Percentiles rank a stretch among this genome's conserved stretches.
Conservation (phyloP, 176 grass and related monocot species). For the Hordeum vulgare region DNA sequence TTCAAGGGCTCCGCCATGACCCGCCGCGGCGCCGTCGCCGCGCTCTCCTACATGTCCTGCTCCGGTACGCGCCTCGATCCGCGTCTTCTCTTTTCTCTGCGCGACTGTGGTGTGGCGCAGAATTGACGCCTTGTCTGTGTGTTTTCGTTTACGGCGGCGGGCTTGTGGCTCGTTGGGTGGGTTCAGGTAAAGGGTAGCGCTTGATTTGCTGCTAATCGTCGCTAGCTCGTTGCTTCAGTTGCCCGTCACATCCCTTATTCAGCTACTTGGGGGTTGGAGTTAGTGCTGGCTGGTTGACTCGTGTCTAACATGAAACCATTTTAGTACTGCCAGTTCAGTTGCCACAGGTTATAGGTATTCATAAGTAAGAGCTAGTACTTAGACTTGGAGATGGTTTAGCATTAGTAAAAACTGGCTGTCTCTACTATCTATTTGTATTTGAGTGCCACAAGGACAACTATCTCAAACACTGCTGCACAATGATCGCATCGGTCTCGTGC, state of each 20-base stretch:
- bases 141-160: too few species aligned
- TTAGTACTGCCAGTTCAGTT: too few species aligned
- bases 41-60: constrained; percentile 95
- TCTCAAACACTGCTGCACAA: too few species aligned
- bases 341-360: too few species aligned
- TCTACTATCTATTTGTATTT: too few species aligned
- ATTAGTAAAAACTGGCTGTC: too few species aligned
- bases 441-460: too few species aligned
- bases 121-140: neutral
- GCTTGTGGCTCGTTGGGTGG: too few species aligned
- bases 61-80: constrained; percentile 50
- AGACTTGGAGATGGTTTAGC: too few species aligned
- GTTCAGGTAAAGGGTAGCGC: too few species aligned
- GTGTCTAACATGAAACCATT: neutral
- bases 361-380: too few species aligned
- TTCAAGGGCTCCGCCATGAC: constrained; percentile 91
- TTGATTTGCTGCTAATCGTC: neutral
- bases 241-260: neutral
- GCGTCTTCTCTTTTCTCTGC: neutral
- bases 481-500: too few species aligned
- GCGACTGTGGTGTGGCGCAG: neutral
- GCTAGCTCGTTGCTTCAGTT: neutral
- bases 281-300: constrained; percentile 13
- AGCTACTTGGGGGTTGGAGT: neutral
- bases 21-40: constrained; percentile 61